Evolutionary conservation across 495 filamentous ascomycete species (phyloP).

Genomic region (Rhizodiscina lignyota): DNA sequence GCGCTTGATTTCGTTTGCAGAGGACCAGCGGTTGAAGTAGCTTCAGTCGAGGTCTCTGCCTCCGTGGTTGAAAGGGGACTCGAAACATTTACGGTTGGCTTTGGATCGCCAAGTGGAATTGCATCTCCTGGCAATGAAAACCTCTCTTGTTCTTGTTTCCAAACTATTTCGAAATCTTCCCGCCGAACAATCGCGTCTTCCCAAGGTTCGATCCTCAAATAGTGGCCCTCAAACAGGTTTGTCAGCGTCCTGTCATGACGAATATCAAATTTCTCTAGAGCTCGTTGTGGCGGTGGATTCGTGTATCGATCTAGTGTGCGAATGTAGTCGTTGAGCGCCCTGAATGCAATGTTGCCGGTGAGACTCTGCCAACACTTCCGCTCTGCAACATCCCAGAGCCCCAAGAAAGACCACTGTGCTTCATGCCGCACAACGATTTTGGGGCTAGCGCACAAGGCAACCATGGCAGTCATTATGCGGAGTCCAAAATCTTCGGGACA

Average conservation of each 20-base stretch:
- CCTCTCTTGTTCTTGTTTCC: slow-evolving; percentile 1
- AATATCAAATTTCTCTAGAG: slow-evolving; percentile 15
- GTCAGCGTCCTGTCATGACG: slow-evolving; percentile 14
- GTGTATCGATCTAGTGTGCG: slow-evolving; percentile 15
- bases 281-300: slow-evolving; percentile 11
- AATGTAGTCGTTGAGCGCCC: slow-evolving; percentile 16
- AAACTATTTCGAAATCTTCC: slow-evolving; percentile 8
- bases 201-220: slow-evolving; percentile 13
- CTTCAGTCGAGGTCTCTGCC: background rate
- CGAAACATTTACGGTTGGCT: too few relatives aligned
- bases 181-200: slow-evolving; percentile 10
- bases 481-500: slow-evolving; percentile 14
- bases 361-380: slow-evolving; percentile 13
- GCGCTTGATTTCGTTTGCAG: slow-evolving; percentile 14
- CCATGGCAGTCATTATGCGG: slow-evolving; percentile 14
- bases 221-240: slow-evolving; percentile 20
- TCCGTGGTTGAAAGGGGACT: background rate
- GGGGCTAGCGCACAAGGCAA: slow-evolving; percentile 19
- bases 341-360: slow-evolving; percentile 16
- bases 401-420: slow-evolving; percentile 24
- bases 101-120: slow-evolving; percentile 3
- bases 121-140: background rate
- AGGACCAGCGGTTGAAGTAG: slow-evolving; percentile 1
- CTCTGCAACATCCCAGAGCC: slow-evolving; percentile 15
- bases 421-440: slow-evolving; percentile 25